Conservation (phyloP, 805 yeast species). For the Candida pseudofarinosa region DNA sequence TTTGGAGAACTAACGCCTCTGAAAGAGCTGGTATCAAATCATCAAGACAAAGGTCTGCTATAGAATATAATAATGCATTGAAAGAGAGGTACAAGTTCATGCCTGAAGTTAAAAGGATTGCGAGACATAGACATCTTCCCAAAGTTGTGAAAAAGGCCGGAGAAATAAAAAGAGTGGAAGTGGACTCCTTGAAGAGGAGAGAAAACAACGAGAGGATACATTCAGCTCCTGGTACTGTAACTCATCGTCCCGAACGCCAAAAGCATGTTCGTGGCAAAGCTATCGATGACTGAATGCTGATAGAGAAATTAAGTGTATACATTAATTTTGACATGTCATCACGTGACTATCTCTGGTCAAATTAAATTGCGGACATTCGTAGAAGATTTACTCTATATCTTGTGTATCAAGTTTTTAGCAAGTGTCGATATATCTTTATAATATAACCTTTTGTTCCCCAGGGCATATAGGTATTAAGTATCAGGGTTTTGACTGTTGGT, state of each 20-base stretch:
- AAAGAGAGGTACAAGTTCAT: constrained; percentile 89
- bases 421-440: background rate
- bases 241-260: constrained; percentile 67
- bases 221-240: constrained; percentile 58
- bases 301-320: background rate
- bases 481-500: background rate
- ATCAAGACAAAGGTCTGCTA: constrained; percentile 70
- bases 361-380: constrained; percentile 4
- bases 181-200: constrained; percentile 68
- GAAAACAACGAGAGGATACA: constrained; percentile 82
- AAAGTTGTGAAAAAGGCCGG: constrained; percentile 80
- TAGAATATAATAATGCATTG: constrained; percentile 88
- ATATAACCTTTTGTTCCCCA: background rate
- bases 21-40: constrained; percentile 81
- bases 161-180: constrained; percentile 77
- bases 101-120: constrained; percentile 92
- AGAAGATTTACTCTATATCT: background rate
- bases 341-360: constrained; percentile 2
- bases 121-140: constrained; percentile 92
- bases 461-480: background rate
- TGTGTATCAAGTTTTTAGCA: background rate
- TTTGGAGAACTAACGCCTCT: constrained; percentile 88
- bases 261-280: constrained; percentile 86
- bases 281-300: constrained; percentile 40
- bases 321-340: background rate